Conservation (phyloP, 2,329 filamentous ascomycete species). For the Aspergillus intermedius region DNA sequence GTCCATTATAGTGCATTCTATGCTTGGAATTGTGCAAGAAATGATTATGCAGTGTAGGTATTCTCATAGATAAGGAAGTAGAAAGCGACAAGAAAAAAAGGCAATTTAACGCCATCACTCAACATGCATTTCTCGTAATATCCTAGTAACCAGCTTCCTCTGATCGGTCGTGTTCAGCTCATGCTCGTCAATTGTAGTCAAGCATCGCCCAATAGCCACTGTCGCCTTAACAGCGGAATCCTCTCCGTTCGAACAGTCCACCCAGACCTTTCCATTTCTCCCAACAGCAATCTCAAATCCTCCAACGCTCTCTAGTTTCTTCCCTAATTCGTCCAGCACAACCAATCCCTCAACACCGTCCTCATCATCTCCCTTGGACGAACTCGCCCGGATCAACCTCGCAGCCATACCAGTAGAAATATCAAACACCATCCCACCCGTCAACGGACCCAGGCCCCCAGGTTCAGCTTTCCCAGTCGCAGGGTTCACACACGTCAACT, state of each 20-base stretch:
- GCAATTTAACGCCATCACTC: background rate
- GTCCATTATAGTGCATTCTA: background rate
- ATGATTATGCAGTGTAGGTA: background rate
- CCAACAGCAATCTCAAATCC: conserved; percentile 92
- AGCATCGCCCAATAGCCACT: conserved; percentile 68
- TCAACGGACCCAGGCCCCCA: conserved; percentile 77
- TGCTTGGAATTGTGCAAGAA: background rate
- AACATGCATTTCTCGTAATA: conserved; percentile 37
- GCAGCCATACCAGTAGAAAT: conserved; percentile 78
- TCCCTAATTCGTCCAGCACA: conserved; percentile 73
- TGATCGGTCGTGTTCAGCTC: conserved; percentile 37
- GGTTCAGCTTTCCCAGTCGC: conserved; percentile 80
- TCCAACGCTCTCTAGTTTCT: conserved; percentile 53
- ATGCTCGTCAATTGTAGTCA: conserved; percentile 70
- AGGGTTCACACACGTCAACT: conserved; percentile 82
- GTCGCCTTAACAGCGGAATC: conserved; percentile 55
- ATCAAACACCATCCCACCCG: conserved; percentile 77
- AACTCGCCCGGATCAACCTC: conserved; percentile 52
- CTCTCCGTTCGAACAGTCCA: conserved; percentile 63
- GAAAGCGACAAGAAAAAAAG: background rate
- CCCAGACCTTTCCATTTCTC: conserved; percentile 87
- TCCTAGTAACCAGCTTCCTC: conserved; percentile 39
- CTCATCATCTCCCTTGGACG: conserved; percentile 23
- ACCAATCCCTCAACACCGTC: conserved; percentile 57
- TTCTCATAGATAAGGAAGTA: background rate